Conservation (phyloP, 2,329 filamentous ascomycete species). For the Alternaria alternata region DNA sequence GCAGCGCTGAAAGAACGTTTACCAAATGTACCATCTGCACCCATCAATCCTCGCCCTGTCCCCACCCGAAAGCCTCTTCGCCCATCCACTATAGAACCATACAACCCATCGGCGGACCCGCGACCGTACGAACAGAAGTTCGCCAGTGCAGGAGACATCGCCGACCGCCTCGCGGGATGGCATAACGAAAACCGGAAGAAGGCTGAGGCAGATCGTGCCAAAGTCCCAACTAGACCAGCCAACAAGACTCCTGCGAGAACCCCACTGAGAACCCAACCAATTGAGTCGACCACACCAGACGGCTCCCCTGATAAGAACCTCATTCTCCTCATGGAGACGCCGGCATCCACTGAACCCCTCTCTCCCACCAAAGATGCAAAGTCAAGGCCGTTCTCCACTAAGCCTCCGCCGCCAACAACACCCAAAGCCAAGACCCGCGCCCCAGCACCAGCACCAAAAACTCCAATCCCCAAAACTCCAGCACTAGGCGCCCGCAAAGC, state of each 20-base stretch:
- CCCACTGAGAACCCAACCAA: not conserved
- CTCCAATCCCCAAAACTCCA: not conserved
- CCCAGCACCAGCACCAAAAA: not conserved
- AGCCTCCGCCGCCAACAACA: not conserved
- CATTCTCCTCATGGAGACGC: not conserved
- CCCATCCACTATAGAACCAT: not conserved
- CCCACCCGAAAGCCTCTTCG: conserved; percentile 1
- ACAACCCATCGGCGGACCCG: not conserved
- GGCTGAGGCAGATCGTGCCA: not conserved
- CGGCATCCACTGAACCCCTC: conserved; percentile 8
- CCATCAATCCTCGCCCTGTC: not conserved
- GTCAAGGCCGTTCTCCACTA: not conserved
- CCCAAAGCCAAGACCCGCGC: conserved; percentile 1
- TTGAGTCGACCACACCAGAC: conserved; percentile 1
- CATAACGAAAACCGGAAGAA: conserved; percentile 17
- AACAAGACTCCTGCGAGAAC: conserved; percentile 4
- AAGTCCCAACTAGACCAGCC: not conserved
- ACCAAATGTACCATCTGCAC: not conserved
- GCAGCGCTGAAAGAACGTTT: not conserved
- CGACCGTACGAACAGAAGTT: conserved; percentile 15
- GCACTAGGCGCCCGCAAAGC: not conserved
- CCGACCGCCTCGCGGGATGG: conserved; percentile 24
- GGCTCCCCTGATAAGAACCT: not conserved
- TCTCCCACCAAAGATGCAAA: conserved; percentile 11
- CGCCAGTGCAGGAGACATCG: conserved; percentile 25